A percentile compares a stretch with the other conserved stretches of the same genome.
Conservation (phyloP, 768 basidiomycete genomes). For the Podaxis sp. region DNA sequence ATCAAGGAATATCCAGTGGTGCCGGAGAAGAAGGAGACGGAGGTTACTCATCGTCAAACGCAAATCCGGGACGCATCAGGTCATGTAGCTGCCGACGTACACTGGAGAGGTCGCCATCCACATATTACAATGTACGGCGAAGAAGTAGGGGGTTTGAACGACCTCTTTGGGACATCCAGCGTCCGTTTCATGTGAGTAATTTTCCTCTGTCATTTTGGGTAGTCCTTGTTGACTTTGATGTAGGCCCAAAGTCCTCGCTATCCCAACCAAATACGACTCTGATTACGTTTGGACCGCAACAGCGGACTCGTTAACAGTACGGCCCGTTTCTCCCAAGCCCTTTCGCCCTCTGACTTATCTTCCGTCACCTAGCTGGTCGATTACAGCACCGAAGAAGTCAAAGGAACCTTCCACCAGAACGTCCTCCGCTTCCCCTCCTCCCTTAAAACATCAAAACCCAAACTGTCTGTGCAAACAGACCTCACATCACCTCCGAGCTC, state of each 20-base stretch:
- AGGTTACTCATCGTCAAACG: constrained; percentile 37
- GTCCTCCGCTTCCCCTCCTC: constrained; percentile 41
- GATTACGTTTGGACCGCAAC: constrained; percentile 62
- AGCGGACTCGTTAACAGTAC: constrained; percentile 50
- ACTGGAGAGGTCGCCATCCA: constrained; percentile 54
- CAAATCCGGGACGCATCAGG: constrained; percentile 43
- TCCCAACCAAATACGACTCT: constrained; percentile 63
- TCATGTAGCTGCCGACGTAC: constrained; percentile 42
- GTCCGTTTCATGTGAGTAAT: constrained; percentile 51
- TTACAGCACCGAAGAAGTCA: constrained; percentile 47
- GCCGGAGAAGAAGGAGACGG: constrained; percentile 19
- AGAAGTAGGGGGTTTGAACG: constrained; percentile 48
- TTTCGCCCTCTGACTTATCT: constrained; percentile 5
- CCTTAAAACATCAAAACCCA: constrained; percentile 27
- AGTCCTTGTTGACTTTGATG: constrained; percentile 8
- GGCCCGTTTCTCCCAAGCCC: constrained; percentile 17
- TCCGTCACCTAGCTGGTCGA: constrained; percentile 44
- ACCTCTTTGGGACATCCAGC: constrained; percentile 57
- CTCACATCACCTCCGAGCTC: constrained; percentile 4
- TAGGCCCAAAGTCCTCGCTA: constrained; percentile 58
- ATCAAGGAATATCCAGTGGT: constrained; percentile 19
- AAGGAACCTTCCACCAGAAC: constrained; percentile 52
- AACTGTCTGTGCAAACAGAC: constrained; percentile 19
- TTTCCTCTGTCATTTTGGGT: neutral
- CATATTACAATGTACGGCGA: constrained; percentile 52